These are phyloP conservation scores for Ascochyta clinopodiicola DNA, from an alignment of 2,329 filamentous ascomycete species.

Conservation along the genomic window DNA sequence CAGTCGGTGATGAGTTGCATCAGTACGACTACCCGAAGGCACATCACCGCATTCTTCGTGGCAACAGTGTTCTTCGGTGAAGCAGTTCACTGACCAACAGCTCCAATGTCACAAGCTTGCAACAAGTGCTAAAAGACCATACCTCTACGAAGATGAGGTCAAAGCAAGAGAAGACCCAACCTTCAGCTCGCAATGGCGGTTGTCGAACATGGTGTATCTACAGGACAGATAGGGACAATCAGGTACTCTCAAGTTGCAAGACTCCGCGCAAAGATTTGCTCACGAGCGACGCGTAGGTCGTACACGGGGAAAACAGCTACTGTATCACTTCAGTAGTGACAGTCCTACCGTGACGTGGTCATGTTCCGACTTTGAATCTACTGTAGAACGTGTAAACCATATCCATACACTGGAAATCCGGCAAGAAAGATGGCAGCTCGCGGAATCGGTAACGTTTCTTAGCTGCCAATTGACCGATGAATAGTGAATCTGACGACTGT, in stretches of 20 bases:
- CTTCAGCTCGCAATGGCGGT: constrained; percentile 1
- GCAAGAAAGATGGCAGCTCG: no score
- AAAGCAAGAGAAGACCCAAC: neutral
- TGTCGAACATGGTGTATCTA: constrained; percentile 11
- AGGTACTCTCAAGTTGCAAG: constrained; percentile 7
- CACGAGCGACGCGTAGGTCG: neutral
- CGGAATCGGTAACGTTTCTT: no score
- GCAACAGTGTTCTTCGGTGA: constrained; percentile 5
- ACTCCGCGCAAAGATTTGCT: constrained; percentile 3
- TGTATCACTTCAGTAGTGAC: constrained; percentile 10
- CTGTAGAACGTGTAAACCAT: no score
- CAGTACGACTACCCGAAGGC: neutral
- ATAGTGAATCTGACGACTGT: no score
- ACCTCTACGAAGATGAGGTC: constrained; percentile 7
- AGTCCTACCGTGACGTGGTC: constrained; percentile 1
- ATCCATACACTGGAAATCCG: no score
- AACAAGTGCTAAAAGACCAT: constrained; percentile 2
- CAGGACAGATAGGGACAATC: neutral
- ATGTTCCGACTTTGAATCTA: constrained; percentile 11
- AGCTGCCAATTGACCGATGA: no score
- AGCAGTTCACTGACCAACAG: constrained; percentile 1
- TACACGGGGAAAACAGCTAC: neutral
- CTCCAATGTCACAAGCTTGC: constrained; percentile 1
- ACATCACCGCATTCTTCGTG: neutral
- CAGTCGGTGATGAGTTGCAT: neutral